Evolutionary conservation across 495 filamentous ascomycete species (phyloP).

Genomic region (Parmelia sp.): DNA sequence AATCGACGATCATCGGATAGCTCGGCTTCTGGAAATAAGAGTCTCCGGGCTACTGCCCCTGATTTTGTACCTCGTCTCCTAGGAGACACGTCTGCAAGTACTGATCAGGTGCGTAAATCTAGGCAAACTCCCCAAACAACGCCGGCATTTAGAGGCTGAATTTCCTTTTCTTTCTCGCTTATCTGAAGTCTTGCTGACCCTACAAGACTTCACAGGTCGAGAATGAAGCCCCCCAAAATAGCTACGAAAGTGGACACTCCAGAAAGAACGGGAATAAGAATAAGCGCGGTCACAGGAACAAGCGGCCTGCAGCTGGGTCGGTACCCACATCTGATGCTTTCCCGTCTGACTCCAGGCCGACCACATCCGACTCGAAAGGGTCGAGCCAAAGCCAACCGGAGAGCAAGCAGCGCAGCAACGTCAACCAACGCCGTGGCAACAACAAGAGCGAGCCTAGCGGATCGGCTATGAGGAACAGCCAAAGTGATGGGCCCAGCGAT

Average conservation of each 20-base stretch:
- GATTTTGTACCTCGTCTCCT: slow-evolving; percentile 12
- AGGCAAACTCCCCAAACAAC: not conserved
- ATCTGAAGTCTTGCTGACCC: not conserved
- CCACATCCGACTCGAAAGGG: not conserved
- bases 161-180: not conserved
- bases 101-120: not conserved
- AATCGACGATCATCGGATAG: not conserved
- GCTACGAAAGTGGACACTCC: not conserved
- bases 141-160: not conserved
- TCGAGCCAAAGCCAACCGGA: not conserved
- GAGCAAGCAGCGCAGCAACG: not conserved
- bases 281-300: not conserved
- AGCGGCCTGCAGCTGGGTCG: not conserved
- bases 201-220: not conserved
- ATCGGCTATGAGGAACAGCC: not conserved
- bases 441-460: slow-evolving; percentile 12
- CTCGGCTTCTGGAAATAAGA: slow-evolving; percentile 9
- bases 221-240: not conserved
- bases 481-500: slow-evolving; percentile 11
- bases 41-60: slow-evolving; percentile 15
- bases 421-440: slow-evolving; percentile 6
- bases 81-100: not conserved
- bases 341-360: not conserved
- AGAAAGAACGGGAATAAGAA: not conserved
- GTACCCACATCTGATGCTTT: not conserved